phyloP scores from a whole-genome alignment of 306 rosid genomes.

The Citrullus colocynthis region DNA sequence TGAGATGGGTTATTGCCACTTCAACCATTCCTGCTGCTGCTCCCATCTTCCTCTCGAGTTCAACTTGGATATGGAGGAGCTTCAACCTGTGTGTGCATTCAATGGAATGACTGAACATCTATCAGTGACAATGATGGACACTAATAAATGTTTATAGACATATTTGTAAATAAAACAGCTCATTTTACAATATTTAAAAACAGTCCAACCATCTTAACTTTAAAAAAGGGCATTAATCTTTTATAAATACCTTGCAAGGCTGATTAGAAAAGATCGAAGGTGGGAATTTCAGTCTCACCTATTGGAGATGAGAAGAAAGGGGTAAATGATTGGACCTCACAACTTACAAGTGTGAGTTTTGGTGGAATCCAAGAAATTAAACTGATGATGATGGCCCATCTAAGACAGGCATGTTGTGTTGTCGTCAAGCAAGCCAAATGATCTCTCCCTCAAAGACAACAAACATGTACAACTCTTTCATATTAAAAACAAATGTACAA shows the following conservation, averaged over 20 bases:
- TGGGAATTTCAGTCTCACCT: no score
- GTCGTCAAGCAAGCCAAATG: background rate
- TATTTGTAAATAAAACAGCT: no score
- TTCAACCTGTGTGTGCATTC: slow-evolving; percentile 8
- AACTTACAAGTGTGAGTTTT: background rate
- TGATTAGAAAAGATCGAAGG: no score
- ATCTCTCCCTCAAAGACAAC: background rate
- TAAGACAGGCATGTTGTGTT: background rate
- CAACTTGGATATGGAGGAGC: slow-evolving; percentile 13
- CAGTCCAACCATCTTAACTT: no score
- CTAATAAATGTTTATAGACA: no score
- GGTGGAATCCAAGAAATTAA: background rate
- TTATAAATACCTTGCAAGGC: no score
- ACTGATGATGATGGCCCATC: background rate
- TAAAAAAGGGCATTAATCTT: no score
- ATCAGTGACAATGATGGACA: no score
- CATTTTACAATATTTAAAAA: no score
- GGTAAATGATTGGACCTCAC: background rate
- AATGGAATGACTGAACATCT: slow-evolving; percentile 14
- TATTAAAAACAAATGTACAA: background rate
- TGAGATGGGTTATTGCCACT: slow-evolving; percentile 10
- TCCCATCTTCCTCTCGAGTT: slow-evolving; percentile 28
- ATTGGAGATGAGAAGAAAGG: no score
- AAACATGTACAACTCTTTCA: background rate
- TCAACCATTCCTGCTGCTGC: slow-evolving; percentile 53